These are phyloP conservation scores for Malus asiatica DNA, from an alignment of 306 rosid species.

Conservation along the genomic window DNA sequence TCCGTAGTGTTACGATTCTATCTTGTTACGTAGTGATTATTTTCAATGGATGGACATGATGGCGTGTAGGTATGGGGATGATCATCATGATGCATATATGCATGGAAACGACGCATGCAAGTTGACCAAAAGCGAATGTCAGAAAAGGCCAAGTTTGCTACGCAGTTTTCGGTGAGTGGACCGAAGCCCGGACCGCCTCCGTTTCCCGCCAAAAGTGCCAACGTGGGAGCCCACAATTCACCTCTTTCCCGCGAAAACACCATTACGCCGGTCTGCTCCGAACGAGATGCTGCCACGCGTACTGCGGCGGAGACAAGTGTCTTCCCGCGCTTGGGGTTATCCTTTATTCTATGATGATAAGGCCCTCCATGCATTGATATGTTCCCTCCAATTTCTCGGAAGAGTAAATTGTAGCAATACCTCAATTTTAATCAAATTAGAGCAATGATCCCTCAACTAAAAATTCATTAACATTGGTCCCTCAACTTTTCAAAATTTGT, in stretches of 20 bases:
- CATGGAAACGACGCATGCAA: not conserved
- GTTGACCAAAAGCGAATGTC: not conserved
- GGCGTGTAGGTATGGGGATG: not conserved
- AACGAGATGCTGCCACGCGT: not conserved
- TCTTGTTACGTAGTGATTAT: too few species aligned
- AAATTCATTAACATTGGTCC: too few species aligned
- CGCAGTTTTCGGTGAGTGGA: slow-evolving; percentile 25
- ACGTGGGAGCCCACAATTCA: slow-evolving; percentile 26
- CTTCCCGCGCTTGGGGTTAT: not conserved
- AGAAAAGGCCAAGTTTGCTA: slow-evolving; percentile 14
- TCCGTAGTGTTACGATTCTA: too few species aligned
- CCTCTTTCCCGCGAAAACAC: slow-evolving; percentile 26
- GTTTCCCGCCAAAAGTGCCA: slow-evolving; percentile 40
- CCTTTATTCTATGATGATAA: not conserved
- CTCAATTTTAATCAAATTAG: too few species aligned
- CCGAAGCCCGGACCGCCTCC: not conserved
- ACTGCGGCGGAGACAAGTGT: not conserved
- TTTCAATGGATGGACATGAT: not conserved
- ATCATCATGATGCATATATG: not conserved
- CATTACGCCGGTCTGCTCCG: not conserved
- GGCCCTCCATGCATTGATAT: not conserved
- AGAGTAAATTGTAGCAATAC: too few species aligned
- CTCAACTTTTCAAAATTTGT: too few species aligned
- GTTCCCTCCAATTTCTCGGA: not conserved
- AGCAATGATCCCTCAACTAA: too few species aligned